phyloP scores from a whole-genome alignment of 306 rosid species.

The Luffa aegyptiaca region DNA sequence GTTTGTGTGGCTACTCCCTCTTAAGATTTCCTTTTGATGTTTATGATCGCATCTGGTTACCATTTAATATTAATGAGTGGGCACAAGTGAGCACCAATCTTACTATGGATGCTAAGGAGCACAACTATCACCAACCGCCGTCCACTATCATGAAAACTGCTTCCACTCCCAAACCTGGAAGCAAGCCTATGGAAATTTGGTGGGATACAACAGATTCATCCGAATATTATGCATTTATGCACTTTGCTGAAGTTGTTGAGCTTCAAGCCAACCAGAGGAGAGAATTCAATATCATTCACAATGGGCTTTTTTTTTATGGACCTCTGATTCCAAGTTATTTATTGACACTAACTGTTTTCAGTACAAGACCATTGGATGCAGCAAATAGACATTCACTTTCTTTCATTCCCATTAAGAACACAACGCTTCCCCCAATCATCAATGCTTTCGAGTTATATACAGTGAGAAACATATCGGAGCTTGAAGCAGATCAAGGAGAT shows the following conservation, averaged over 20 bases:
- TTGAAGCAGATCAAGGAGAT: conserved; percentile 6
- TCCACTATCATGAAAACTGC: conserved; percentile 22
- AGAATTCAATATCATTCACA: not conserved
- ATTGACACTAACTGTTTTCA: not conserved
- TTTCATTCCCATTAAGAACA: not conserved
- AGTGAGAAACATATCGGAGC: not conserved
- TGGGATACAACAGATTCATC: not conserved
- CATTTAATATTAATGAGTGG: not conserved
- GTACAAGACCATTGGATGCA: not conserved
- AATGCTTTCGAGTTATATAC: conserved; percentile 27
- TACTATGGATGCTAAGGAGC: not conserved
- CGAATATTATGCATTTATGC: conserved; percentile 18
- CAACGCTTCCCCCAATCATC: conserved; percentile 38
- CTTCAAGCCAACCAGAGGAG: not conserved
- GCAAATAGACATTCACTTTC: not conserved
- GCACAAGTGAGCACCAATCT: not conserved
- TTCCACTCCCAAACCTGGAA: not conserved
- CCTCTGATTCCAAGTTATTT: conserved; percentile 20
- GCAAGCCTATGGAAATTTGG: not conserved
- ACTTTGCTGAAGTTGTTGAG: conserved; percentile 33
- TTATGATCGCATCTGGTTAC: conserved; percentile 24
- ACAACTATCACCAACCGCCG: conserved; percentile 1
- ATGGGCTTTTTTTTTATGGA: not conserved
- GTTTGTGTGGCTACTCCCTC: not conserved
- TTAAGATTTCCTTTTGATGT: conserved; percentile 22